phyloP scores from a whole-genome alignment of 2,329 filamentous ascomycete species.

The Intubia oerlemansii region DNA sequence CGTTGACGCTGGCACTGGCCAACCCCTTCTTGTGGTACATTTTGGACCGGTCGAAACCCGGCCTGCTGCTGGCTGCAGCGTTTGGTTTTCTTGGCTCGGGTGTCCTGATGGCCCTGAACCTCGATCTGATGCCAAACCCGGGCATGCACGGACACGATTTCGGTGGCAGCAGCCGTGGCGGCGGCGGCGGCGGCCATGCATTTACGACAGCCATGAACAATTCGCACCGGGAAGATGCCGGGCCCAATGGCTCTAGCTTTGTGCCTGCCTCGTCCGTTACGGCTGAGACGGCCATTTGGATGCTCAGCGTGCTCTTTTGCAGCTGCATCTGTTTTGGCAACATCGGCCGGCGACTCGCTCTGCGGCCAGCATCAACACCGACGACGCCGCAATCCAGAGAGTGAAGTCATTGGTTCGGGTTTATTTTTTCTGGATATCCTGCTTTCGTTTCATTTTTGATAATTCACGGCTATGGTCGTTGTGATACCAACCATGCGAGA shows the following conservation, averaged over 20 bases:
- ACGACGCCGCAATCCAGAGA: too few species aligned
- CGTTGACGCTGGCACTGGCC: slow-evolving; percentile 67
- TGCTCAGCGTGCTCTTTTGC: slow-evolving; percentile 83
- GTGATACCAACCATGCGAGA: too few species aligned
- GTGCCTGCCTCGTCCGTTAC: slow-evolving; percentile 26
- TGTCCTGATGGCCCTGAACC: slow-evolving; percentile 52
- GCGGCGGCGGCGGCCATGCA: too few species aligned
- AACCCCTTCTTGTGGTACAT: slow-evolving; percentile 95
- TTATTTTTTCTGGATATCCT: not conserved
- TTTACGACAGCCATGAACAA: too few species aligned
- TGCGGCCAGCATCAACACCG: slow-evolving; percentile 12
- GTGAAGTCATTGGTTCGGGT: too few species aligned
- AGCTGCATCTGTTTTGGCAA: slow-evolving; percentile 93
- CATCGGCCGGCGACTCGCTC: slow-evolving; percentile 63
- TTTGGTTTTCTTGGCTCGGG: slow-evolving; percentile 57
- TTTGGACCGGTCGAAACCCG: slow-evolving; percentile 72
- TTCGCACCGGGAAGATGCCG: too few species aligned
- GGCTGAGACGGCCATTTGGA: slow-evolving; percentile 63
- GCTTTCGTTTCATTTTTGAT: not conserved
- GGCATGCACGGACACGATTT: too few species aligned
- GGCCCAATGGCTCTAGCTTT: too few species aligned
- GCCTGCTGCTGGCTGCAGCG: slow-evolving; percentile 56
- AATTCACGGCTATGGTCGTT: too few species aligned
- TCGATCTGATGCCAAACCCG: slow-evolving; percentile 55
- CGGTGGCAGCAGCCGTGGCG: too few species aligned